Evolutionary conservation across 305 asterid species (phyloP).

Genomic region (Fraxinus platypoda): DNA sequence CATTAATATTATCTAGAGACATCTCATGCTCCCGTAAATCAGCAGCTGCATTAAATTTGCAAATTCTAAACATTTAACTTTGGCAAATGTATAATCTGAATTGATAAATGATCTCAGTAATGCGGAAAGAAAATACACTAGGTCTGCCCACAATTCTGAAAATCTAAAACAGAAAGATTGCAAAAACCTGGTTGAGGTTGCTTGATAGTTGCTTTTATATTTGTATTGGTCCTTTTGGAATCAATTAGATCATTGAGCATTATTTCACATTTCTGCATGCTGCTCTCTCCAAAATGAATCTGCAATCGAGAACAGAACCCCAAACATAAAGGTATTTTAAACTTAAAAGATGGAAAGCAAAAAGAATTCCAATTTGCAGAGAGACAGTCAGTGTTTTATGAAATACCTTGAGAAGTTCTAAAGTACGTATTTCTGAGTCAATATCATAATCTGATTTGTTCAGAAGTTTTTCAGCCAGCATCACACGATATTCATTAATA

Average conservation of each 20-base stretch:
- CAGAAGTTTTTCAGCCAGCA: constrained; percentile 97
- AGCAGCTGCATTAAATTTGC: constrained; percentile 41
- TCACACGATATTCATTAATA: constrained; percentile 93
- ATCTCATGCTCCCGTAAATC: constrained; percentile 47
- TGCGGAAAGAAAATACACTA: constrained; percentile 15
- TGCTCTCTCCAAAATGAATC: constrained; percentile 98
- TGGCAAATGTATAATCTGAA: constrained; percentile 15
- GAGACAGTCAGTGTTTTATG: constrained; percentile 16
- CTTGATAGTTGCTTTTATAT: constrained; percentile 73
- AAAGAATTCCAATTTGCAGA: constrained; percentile 26
- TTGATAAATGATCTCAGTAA: constrained; percentile 6
- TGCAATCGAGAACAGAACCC: constrained; percentile 34
- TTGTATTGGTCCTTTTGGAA: constrained; percentile 89
- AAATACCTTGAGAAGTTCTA: constrained; percentile 92
- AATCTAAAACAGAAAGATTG: constrained; percentile 7
- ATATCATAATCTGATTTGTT: constrained; percentile 91
- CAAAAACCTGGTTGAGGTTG: constrained; percentile 59
- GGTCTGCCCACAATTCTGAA: constrained; percentile 6
- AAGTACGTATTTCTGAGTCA: constrained; percentile 87
- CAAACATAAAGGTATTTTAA: constrained; percentile 22
- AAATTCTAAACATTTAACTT: constrained; percentile 19
- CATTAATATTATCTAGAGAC: constrained; percentile 65
- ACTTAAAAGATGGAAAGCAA: constrained; percentile 6
- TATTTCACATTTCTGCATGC: constrained; percentile 97
- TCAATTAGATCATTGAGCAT: constrained; percentile 97